These are phyloP conservation scores for Candida albicans DNA, from an alignment of 1,139 yeast genomes.

Conservation along the genomic window DNA sequence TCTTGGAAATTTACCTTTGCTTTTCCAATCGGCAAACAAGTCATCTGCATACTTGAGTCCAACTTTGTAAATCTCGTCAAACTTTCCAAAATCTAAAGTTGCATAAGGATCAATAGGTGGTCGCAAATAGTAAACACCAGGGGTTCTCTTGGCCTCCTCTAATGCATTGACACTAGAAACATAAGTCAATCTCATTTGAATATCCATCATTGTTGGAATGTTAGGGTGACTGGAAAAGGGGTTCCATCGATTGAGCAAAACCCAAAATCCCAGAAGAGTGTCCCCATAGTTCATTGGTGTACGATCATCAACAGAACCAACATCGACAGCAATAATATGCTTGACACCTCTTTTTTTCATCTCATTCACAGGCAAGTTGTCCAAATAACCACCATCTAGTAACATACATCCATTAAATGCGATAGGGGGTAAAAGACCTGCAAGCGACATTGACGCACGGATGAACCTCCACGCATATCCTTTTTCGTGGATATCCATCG, in stretches of 20 bases:
- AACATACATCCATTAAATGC: conserved; percentile 90
- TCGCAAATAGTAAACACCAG: conserved; percentile 85
- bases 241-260: conserved; percentile 81
- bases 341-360: conserved; percentile 89
- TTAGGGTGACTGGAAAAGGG: conserved; percentile 86
- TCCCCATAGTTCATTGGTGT: conserved; percentile 93
- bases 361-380: conserved; percentile 87
- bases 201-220: conserved; percentile 93
- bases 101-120: conserved; percentile 95
- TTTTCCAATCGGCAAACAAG: conserved; percentile 54
- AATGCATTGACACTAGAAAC: conserved; percentile 94
- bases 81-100: conserved; percentile 87
- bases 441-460: conserved; percentile 94
- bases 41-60: conserved; percentile 76
- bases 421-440: conserved; percentile 89
- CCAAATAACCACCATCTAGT: conserved; percentile 94
- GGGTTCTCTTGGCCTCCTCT: conserved; percentile 79
- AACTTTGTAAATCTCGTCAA: conserved; percentile 82
- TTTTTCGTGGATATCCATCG: conserved; percentile 89
- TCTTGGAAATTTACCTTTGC: conserved; percentile 55
- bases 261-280: conserved; percentile 91
- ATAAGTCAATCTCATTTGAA: conserved; percentile 89
- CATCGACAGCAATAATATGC: conserved; percentile 92
- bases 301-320: conserved; percentile 90
- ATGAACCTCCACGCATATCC: conserved; percentile 97